Base-by-base conservation (phyloP, 1,284 basidiomycete genomes). In the Ceratobasidium sp. region DNA sequence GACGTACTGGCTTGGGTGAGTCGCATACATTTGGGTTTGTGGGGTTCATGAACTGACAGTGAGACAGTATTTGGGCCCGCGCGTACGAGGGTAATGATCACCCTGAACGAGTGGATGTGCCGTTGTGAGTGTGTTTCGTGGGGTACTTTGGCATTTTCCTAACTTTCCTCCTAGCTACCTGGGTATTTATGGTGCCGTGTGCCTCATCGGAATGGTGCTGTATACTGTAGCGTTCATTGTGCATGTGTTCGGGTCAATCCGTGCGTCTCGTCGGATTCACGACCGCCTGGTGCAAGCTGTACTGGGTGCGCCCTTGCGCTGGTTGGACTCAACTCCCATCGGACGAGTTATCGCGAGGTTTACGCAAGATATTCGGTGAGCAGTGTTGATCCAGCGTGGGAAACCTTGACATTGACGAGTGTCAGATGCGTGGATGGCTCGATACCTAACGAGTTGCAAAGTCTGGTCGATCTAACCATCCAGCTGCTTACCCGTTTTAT, bases 211-310 rank as follows among this genome's bases (percentile, higher is more conserved):
- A 13, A 72, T 80, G 27, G 20, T 73, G 1, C 55, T 77, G 2
- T 80, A 80, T 72, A 77, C 77, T 47, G 38, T 68, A 17, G 76
- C 76, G 6, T 77, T 80, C 50, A 72, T 80, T 4, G 69, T 78
- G 25, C 82, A 78, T 75, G 77, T 83, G 32, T 74, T 79, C 32
- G 83, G 83, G 7, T 76, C 80, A 50, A 73, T 85, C 60, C 77
- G 80, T 15, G 89, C 89, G 1, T 87, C 87, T 1, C 79, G 82
- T 65, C 77, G 77, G 22, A 82, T 91, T 8, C 90, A 91, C 73
- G 74, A 78, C 47, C 77, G 78, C 47, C 82, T 92, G 27, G 77
- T 90, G n/a, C 75, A 82, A 27, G 80, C 82, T 12, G 80, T 90
- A 17, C 80, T 89, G n/a, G 83, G 83, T 1, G 83, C 87, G 0